Percentiles rank a stretch among this genome's conserved stretches.
Conservation (phyloP, 2,329 filamentous ascomycete species). For the Tolypocladium pustulatum region DNA sequence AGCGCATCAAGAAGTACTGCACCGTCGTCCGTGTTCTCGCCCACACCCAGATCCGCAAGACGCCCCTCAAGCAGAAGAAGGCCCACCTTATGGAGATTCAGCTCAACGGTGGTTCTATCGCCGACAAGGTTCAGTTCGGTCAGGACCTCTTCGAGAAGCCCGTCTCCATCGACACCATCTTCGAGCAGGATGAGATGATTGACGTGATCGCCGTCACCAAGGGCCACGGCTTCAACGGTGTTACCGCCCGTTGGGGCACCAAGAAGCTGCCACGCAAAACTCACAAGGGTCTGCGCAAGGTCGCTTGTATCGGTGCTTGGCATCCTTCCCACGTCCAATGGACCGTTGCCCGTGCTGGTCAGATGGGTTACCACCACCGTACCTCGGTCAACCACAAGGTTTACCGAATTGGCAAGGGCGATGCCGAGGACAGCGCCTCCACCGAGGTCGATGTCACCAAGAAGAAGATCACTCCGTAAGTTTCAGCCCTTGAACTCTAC, state of each 20-base stretch:
- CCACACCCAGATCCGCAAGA: slow-evolving; percentile 99
- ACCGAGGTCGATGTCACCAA: slow-evolving; percentile 96
- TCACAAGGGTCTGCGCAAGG: slow-evolving; percentile 99
- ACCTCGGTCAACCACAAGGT: slow-evolving; percentile 99
- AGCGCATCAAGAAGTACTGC: slow-evolving; percentile 99
- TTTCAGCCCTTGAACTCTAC: slow-evolving; percentile 19
- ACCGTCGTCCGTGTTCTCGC: slow-evolving; percentile 97
- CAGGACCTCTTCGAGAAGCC: slow-evolving; percentile 98
- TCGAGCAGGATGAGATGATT: slow-evolving; percentile 99
- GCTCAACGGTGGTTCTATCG: slow-evolving; percentile 92
- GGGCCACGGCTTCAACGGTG: slow-evolving; percentile 97
- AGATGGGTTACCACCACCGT: slow-evolving; percentile 99
- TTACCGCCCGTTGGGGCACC: slow-evolving; percentile 96
- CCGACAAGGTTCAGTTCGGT: slow-evolving; percentile 96
- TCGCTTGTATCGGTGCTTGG: slow-evolving; percentile 99
- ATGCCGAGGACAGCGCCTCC: slow-evolving; percentile 82
- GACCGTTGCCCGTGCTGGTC: slow-evolving; percentile 99
- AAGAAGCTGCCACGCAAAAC: slow-evolving; percentile 99
- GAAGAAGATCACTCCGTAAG: slow-evolving; percentile 99
- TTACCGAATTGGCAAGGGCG: slow-evolving; percentile 94
- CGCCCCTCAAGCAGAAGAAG: slow-evolving; percentile 99
- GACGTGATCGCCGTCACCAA: slow-evolving; percentile 99
- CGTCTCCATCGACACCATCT: slow-evolving; percentile 83
- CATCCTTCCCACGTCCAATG: slow-evolving; percentile 99
- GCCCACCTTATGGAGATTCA: slow-evolving; percentile 99